These are phyloP conservation scores for Kodamaea sp. DNA, from an alignment of 1,139 yeast genomes.

Conservation along the genomic window DNA sequence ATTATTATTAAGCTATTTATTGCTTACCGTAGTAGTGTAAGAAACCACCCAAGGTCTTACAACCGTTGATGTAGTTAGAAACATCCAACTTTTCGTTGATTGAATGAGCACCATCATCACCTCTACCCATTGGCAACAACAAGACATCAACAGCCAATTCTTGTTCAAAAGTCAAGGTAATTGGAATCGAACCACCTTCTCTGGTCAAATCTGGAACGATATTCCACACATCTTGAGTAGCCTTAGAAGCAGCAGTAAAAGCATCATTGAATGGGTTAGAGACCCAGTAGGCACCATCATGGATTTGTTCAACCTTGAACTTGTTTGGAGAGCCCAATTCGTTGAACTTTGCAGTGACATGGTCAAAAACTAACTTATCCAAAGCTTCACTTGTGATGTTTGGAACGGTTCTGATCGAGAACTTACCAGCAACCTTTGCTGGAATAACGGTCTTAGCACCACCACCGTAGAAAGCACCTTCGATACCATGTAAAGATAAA, in stretches of 20 bases:
- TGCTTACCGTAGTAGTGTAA: slow-evolving; percentile 73
- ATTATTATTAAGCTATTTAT: slow-evolving; percentile 8
- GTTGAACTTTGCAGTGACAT: slow-evolving; percentile 62
- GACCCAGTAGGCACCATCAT: slow-evolving; percentile 96
- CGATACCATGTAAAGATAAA: slow-evolving; percentile 91
- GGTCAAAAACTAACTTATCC: slow-evolving; percentile 70
- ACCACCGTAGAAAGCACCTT: slow-evolving; percentile 91
- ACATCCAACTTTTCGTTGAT: slow-evolving; percentile 91
- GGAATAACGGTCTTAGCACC: slow-evolving; percentile 99
- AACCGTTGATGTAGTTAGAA: slow-evolving; percentile 87
- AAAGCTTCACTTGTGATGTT: slow-evolving; percentile 78
- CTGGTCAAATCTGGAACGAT: slow-evolving; percentile 95
- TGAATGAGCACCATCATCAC: slow-evolving; percentile 99
- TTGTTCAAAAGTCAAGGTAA: slow-evolving; percentile 87
- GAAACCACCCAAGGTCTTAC: slow-evolving; percentile 90
- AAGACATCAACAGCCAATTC: slow-evolving; percentile 81
- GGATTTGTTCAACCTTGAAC: slow-evolving; percentile 70
- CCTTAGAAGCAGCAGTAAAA: slow-evolving; percentile 91
- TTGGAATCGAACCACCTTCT: slow-evolving; percentile 98
- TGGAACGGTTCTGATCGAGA: slow-evolving; percentile 96
- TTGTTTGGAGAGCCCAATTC: slow-evolving; percentile 74
- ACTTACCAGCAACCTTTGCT: slow-evolving; percentile 88
- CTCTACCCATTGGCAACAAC: slow-evolving; percentile 95
- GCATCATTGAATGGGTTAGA: slow-evolving; percentile 90
- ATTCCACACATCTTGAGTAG: slow-evolving; percentile 92